Evolutionary conservation across 2,329 filamentous ascomycete species (phyloP).

Genomic region (Penicillium sp.): DNA sequence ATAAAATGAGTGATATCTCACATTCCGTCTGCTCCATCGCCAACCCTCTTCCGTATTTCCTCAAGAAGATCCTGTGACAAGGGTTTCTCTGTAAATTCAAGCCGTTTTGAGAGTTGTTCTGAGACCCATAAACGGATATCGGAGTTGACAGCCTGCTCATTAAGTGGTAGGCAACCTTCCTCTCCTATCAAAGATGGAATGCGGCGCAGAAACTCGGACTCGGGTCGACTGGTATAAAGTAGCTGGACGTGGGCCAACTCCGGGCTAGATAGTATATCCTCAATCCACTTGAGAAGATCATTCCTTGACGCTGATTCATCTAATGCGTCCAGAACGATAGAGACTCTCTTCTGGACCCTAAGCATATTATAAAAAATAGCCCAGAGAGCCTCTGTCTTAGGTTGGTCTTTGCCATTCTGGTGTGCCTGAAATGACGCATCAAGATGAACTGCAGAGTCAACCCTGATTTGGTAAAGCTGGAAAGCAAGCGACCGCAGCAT

Average conservation of each 20-base stretch:
- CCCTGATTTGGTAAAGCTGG: conserved; percentile 6
- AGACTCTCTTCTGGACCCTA: neutral
- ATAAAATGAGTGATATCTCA: neutral
- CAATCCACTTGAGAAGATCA: conserved; percentile 8
- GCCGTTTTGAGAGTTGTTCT: neutral
- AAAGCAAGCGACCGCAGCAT: conserved; percentile 8
- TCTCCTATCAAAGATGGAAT: conserved; percentile 1
- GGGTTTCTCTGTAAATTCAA: neutral
- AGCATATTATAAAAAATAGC: conserved; percentile 11
- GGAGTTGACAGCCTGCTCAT: neutral
- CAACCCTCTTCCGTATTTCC: neutral
- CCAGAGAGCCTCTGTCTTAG: neutral
- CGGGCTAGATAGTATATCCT: conserved; percentile 4
- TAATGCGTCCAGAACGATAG: conserved; percentile 13
- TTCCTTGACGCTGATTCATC: conserved; percentile 23
- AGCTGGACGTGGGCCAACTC: conserved; percentile 8
- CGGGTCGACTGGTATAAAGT: conserved; percentile 8
- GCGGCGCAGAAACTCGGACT: conserved; percentile 1
- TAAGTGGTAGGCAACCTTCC: neutral
- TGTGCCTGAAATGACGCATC: conserved; percentile 1
- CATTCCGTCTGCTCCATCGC: neutral
- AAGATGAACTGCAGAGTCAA: conserved; percentile 1
- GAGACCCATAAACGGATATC: neutral
- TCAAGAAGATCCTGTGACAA: neutral
- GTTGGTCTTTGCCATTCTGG: neutral